These are phyloP conservation scores for Xylaria sp. DNA, from an alignment of 2,329 filamentous ascomycete species.

Conservation along the genomic window DNA sequence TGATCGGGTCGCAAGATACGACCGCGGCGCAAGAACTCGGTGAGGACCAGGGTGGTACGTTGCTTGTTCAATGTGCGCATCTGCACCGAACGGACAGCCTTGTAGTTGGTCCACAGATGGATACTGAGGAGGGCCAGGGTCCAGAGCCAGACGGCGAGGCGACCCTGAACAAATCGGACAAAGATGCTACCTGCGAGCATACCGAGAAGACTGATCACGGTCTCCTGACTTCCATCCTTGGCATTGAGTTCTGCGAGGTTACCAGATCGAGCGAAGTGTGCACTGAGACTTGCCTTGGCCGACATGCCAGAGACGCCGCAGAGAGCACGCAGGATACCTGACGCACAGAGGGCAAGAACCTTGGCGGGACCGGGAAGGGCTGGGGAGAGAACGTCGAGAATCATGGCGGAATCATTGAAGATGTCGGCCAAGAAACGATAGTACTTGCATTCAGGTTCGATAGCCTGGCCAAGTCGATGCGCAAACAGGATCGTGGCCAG, in stretches of 20 bases:
- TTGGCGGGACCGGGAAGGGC: constrained; percentile 50
- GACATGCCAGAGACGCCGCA: constrained; percentile 89
- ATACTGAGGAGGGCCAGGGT: constrained; percentile 66
- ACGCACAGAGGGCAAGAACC: constrained; percentile 44
- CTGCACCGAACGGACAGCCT: constrained; percentile 75
- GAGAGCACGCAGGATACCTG: constrained; percentile 52
- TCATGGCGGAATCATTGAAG: constrained; percentile 80
- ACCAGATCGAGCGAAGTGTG: constrained; percentile 81
- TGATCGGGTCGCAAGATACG: constrained; percentile 58
- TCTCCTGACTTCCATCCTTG: constrained; percentile 87
- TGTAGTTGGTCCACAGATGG: constrained; percentile 81
- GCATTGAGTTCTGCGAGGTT: constrained; percentile 93
- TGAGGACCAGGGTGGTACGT: constrained; percentile 72
- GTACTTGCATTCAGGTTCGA: constrained; percentile 86
- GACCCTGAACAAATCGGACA: constrained; percentile 68
- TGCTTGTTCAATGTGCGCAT: constrained; percentile 84
- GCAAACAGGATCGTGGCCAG: constrained; percentile 84
- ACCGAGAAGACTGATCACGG: constrained; percentile 80
- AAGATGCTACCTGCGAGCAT: constrained; percentile 80
- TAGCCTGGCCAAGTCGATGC: constrained; percentile 70
- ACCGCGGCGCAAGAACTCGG: constrained; percentile 47
- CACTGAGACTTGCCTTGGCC: constrained; percentile 83
- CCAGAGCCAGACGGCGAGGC: constrained; percentile 65
- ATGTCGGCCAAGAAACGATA: constrained; percentile 83
- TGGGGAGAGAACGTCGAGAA: constrained; percentile 79